These are phyloP conservation scores for Rhynchospora tenuis DNA, from an alignment of 176 grass and related monocot genomes.

Conservation along the genomic window DNA sequence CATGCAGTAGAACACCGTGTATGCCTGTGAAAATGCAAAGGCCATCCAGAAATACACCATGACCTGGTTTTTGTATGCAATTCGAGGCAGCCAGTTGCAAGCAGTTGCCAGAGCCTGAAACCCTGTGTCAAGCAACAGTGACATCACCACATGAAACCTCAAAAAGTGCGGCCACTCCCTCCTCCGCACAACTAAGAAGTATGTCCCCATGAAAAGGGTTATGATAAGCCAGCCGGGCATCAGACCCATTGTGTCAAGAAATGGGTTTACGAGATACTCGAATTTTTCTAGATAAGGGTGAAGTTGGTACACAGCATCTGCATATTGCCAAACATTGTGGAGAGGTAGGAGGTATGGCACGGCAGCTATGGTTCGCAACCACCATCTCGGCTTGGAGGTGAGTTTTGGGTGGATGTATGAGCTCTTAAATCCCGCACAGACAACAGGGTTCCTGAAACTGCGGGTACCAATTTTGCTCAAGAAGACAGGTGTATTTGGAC, in stretches of 20 bases:
- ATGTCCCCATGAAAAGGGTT: constrained; percentile 57
- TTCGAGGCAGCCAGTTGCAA: constrained; percentile 81
- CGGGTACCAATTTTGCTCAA: neutral
- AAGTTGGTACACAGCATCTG: constrained; percentile 68
- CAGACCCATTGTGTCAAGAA: constrained; percentile 75
- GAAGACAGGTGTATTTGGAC: neutral
- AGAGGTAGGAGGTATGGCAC: constrained; percentile 87
- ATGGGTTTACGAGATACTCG: constrained; percentile 55
- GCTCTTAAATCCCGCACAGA: constrained; percentile 39
- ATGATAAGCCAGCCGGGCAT: constrained; percentile 74
- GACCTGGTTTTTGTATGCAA: constrained; percentile 49
- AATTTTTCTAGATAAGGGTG: constrained; percentile 64
- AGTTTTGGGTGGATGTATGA: constrained; percentile 68
- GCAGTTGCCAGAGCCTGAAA: constrained; percentile 64
- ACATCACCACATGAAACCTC: constrained; percentile 85
- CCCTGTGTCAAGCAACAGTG: constrained; percentile 77
- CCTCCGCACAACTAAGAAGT: constrained; percentile 70
- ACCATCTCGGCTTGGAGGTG: constrained; percentile 90
- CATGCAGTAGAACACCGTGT: constrained; percentile 83
- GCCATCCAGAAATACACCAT: constrained; percentile 75
- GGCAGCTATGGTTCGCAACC: constrained; percentile 76
- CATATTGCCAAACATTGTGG: constrained; percentile 85
- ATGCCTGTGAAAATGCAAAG: constrained; percentile 61
- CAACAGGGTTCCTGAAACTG: constrained; percentile 10
- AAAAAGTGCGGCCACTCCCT: constrained; percentile 83